Evolutionary conservation across 192 early-diverging fungal genomes (phyloP), one percentile per base, ranked within the genome.

Genomic region (Phlyctochytrium planicorne): DNA sequence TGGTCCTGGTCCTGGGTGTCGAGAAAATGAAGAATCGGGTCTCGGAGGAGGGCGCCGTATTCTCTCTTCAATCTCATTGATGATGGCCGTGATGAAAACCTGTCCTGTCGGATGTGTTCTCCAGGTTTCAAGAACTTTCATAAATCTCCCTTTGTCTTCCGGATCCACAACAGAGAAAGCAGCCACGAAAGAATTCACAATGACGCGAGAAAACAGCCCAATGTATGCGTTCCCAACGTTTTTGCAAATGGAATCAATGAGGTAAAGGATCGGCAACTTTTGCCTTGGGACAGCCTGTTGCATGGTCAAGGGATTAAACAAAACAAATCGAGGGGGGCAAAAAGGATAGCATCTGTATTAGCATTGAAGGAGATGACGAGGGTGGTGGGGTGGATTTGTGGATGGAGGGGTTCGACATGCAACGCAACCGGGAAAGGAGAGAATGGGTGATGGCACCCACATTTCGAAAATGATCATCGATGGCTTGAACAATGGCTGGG

Each of bases 211-310:
- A 79, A 98, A 93, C 24, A 89, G 73, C 20, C 74, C 68, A 2
- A 91, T 63, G 78, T 94, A 98, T 25, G 78, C 78, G 16, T 81
- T 86, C 25, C 95, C 93, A 40, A 95, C 91, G 75, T 96, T 95
- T 76, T 98, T 98, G 71, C 88, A 87, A 24, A 98, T 98, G 20
- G 96, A 98, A 79, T 98, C 96, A 31, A 98, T 82, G 36, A 98
- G 79, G 74, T 95, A 98, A 20, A 98, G 77, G 0, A 89, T 81
- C 10, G 95, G 95, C 12, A 98, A 82, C 77, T 96, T 96, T 71
- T 90, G 86, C 17, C 72, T 80, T 12, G 89, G 81, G 4, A 81
- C 80, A 27, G 83, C 87, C 92, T 95, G 80, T 20, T 68, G 69
- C 27, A 14, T 53, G 47, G 68, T 57, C 23, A 30, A n/a, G 47